phyloP scores from a whole-genome alignment of 208 protist genomes.

The Crithidia bombi region DNA sequence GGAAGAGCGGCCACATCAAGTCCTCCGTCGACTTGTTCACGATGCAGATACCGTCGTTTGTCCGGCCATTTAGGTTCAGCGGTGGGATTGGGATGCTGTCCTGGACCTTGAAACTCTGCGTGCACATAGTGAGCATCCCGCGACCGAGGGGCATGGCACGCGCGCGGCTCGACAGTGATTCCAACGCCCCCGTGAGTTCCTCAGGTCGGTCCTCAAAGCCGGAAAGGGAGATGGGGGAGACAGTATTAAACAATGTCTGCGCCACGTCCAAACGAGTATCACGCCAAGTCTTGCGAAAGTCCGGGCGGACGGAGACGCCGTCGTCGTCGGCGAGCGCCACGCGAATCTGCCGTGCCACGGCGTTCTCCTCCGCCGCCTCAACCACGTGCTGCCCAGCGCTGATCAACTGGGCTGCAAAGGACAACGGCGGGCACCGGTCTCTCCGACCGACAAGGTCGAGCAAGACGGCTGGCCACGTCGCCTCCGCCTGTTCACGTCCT shows the following conservation, averaged over 20 bases:
- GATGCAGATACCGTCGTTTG: constrained; percentile 68
- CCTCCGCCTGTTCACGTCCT: constrained; percentile 43
- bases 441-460: constrained; percentile 67
- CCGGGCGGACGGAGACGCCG: constrained; percentile 73
- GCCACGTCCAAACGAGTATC: constrained; percentile 71
- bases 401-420: constrained; percentile 21
- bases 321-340: constrained; percentile 72
- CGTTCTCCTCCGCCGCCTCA: constrained; percentile 62
- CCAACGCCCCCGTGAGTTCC: constrained; percentile 52
- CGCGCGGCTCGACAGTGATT: constrained; percentile 46
- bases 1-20: constrained; percentile 80
- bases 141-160: constrained; percentile 70
- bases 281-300: constrained; percentile 74
- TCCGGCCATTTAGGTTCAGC: constrained; percentile 72
- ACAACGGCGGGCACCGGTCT: constrained; percentile 49
- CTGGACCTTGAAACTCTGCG: constrained; percentile 75
- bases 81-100: constrained; percentile 83
- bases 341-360: constrained; percentile 49
- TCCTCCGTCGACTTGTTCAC: constrained; percentile 57
- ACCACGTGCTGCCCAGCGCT: constrained; percentile 58
- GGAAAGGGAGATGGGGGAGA: constrained; percentile 59
- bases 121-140: constrained; percentile 86
- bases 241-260: constrained; percentile 82
- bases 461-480: constrained; percentile 52
- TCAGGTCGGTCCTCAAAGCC: constrained; percentile 59